A percentile compares a stretch with the other conserved stretches of the same genome.
phyloP scores from a whole-genome alignment of 208 protist genomes.

The Trypanosoma theileri region DNA sequence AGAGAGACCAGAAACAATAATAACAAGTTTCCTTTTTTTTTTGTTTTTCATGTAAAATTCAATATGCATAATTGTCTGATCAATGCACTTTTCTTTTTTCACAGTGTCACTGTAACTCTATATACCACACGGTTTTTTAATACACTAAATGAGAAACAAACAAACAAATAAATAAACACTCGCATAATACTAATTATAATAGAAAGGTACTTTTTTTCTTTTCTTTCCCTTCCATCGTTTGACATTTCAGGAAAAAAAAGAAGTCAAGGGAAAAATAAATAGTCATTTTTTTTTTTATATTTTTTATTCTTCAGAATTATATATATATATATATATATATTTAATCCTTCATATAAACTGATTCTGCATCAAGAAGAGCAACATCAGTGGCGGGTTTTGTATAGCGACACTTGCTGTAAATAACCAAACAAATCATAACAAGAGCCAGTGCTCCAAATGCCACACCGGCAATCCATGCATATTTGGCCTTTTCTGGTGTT shows the following conservation, averaged over 20 bases:
- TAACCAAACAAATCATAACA: constrained; percentile 19
- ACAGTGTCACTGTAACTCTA: too few relatives aligned
- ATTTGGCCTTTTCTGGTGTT: background rate
- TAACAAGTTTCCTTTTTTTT: background rate
- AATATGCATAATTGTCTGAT: background rate
- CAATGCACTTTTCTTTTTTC: background rate
- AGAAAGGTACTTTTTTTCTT: background rate
- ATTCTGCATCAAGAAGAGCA: constrained; percentile 2
- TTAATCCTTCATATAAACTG: background rate
- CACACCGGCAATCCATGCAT: constrained; percentile 11
- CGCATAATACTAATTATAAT: background rate
- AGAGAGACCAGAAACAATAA: background rate
- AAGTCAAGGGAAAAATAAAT: background rate
- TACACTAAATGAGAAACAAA: background rate
- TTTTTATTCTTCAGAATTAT: too few relatives aligned
- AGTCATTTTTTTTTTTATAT: background rate
- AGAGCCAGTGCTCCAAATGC: constrained; percentile 16
- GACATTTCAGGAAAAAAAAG: background rate
- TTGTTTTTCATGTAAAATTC: background rate
- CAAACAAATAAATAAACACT: background rate
- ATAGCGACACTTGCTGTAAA: constrained; percentile 6
- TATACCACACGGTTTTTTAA: too few relatives aligned
- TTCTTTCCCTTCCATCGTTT: background rate
- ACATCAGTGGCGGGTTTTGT: background rate
- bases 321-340: constrained; percentile 8